Base-by-base conservation (phyloP, 139 green algal genomes). In the Medakamo hakoo region DNA sequence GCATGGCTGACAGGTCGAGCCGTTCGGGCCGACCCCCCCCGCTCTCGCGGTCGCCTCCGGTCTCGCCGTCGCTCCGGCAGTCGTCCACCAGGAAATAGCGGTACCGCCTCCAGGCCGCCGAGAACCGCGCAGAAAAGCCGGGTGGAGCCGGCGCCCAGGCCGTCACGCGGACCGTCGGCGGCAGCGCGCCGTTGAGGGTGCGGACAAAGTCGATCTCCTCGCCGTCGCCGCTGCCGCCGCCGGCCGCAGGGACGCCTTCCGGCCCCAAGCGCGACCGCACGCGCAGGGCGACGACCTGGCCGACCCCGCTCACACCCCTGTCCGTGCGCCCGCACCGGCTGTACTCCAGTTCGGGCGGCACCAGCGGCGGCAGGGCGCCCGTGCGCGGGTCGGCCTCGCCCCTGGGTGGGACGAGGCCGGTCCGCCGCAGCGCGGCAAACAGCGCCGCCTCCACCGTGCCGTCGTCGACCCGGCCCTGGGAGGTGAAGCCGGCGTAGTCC, bases 1-100 rank as follows among this genome's bases (percentile, higher is more conserved):
- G 72, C 88, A 98, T 98, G 27, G 70, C 69, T 2, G 25, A 62
- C 21, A 95, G 26, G 63, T 96, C 77, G 55, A 22, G 1, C 31
- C 21, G 22, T n/a, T 18, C 28, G n/a, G n/a, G n/a, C n/a, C n/a
- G n/a, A n/a, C n/a, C n/a, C n/a, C n/a, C n/a, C n/a, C n/a, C n/a
- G n/a, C n/a, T n/a, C n/a, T n/a, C n/a, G n/a, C n/a, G n/a, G n/a
- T 4, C 40, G 29, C n/a, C 25, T 9, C 49, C 29, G 23, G 29
- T 16, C 28, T 40, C 26, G 55, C 23, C 56, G 30, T 26, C 56
- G 29, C 4, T 30, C 56, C 3, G 21, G 4, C n/a, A n/a, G 4
- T 64, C 55, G 30, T 76, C 64, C 1, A 86, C 67, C 25, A 96
- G 86, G 63, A 86, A 93, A 72, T 96, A 97, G 67, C 87, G 91